Evolutionary conservation across 116 monocot genomes (phyloP).

Genomic region (Dioscorea cayenensis): DNA sequence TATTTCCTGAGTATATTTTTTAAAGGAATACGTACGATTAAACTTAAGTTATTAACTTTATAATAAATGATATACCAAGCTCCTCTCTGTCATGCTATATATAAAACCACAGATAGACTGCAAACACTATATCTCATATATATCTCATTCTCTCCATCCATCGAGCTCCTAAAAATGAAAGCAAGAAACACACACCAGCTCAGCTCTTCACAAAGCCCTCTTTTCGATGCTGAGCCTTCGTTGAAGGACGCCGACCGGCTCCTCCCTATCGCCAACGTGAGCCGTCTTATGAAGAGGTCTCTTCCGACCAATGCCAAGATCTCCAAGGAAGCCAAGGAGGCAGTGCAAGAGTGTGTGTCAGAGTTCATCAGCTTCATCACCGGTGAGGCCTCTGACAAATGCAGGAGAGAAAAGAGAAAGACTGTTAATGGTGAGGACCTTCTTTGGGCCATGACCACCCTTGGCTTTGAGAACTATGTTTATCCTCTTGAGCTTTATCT

Average conservation of each 20-base stretch:
- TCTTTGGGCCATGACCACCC: constrained; percentile 2
- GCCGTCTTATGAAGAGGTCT: constrained; percentile 58
- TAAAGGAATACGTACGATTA: too few relatives aligned
- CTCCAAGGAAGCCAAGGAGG: constrained; percentile 84
- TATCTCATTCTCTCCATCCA: too few relatives aligned
- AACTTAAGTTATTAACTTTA: too few relatives aligned
- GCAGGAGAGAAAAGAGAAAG: constrained; percentile 71
- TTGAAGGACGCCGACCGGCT: background rate
- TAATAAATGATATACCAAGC: too few relatives aligned
- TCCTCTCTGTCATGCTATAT: too few relatives aligned
- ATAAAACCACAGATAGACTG: too few relatives aligned
- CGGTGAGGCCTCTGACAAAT: constrained; percentile 81
- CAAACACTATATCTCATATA: too few relatives aligned
- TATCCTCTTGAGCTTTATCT: constrained; percentile 2
- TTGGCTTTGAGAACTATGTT: constrained; percentile 8
- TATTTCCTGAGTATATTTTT: too few relatives aligned
- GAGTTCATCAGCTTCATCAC: constrained; percentile 95
- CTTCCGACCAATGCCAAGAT: constrained; percentile 76
- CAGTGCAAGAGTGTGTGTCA: constrained; percentile 78
- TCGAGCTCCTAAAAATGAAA: background rate
- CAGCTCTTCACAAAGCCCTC: background rate
- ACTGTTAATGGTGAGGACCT: constrained; percentile 20
- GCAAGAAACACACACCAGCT: background rate
- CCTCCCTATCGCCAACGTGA: constrained; percentile 4
- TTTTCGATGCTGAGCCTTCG: background rate